Base-by-base conservation (phyloP, 2,329 filamentous ascomycete species). In the Pyrenochaeta sp. region DNA sequence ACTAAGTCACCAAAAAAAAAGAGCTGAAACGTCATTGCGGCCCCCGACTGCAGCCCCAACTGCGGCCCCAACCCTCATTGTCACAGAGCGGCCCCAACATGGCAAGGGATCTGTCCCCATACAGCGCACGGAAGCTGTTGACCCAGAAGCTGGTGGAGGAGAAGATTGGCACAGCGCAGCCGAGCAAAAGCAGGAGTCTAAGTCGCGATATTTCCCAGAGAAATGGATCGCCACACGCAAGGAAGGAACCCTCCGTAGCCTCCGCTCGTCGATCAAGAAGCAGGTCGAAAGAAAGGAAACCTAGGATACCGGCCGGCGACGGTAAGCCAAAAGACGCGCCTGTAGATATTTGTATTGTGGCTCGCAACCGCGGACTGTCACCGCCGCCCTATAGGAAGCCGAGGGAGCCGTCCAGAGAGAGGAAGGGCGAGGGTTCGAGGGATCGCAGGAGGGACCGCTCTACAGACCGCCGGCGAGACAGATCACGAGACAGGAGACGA, bases 21-120 rank as follows among this genome's bases (percentile, higher is more conserved):
- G 39, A 37, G 34, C 53, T 49, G 58, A 56, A 61, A 61, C 61
- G 54, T 54, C 57, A 61, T 62, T 51, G 53, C 57, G 51, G 56
- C 54, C 51, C 47, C 57, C 24, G 37, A 34, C 24, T 43, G 52
- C 48, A 34, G 37, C 49, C 27, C 48, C 27, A 37, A 34, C 28
- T 43, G 52, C 50, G 28, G 37, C 49, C 27, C 43, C 19, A 40
- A 28, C 25, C 40, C 28, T 13, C 15, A 7, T n/a, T 43, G 34
- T 30, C 50, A 37, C 25, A 56, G 28, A 36, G 49, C 51, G 54
- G 50, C 45, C 34, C 32, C 55, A 61, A 34, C 52, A 71, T 71
- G 68, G 58, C 65, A 30, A 69, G 71, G 55, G 72, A 73, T 25
- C 58, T 74, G 52, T 76, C 74, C 39, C 72, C 72, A 24, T 73